Conservation (phyloP, 1,284 basidiomycete genomes). For the Coniferiporia weirii region DNA sequence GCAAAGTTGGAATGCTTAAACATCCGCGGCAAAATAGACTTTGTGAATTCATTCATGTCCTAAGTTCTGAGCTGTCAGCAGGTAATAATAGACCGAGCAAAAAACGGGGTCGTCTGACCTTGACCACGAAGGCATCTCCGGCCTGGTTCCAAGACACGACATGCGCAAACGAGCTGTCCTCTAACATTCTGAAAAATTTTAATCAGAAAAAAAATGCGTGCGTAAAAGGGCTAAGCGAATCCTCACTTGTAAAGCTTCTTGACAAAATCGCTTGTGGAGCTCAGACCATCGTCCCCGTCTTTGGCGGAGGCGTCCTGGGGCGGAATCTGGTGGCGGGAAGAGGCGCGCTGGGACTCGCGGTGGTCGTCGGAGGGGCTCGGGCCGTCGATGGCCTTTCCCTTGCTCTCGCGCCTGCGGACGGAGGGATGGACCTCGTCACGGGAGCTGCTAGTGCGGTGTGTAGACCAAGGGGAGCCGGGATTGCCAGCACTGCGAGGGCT, state of each 20-base stretch:
- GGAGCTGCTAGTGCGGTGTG: conserved; percentile 14
- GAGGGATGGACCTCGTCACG: conserved; percentile 15
- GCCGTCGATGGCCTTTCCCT: conserved; percentile 11
- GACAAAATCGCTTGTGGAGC: conserved; percentile 85
- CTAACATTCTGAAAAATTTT: conserved; percentile 65
- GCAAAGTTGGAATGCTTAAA: conserved; percentile 99
- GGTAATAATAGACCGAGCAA: not conserved
- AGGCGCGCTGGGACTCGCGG: not conserved
- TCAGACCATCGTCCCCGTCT: conserved; percentile 56
- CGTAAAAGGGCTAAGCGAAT: not conserved
- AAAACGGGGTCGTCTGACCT: conserved; percentile 37
- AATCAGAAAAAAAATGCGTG: not conserved
- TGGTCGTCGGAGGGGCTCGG: not conserved
- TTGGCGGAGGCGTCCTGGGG: conserved; percentile 23
- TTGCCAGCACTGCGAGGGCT: conserved; percentile 6
- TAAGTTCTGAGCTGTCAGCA: conserved; percentile 23
- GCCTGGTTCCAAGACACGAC: conserved; percentile 85
- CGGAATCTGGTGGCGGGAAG: not conserved
- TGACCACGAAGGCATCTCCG: conserved; percentile 92
- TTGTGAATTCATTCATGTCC: conserved; percentile 98
- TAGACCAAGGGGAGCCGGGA: conserved; percentile 7
- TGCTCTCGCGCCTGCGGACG: conserved; percentile 14
- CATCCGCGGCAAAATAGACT: conserved; percentile 87
- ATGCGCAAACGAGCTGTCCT: conserved; percentile 68
- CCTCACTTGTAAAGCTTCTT: conserved; percentile 89